These are phyloP conservation scores for Mucor plumbeus DNA, from an alignment of 371 early-diverging fungal genomes.

Conservation along the genomic window DNA sequence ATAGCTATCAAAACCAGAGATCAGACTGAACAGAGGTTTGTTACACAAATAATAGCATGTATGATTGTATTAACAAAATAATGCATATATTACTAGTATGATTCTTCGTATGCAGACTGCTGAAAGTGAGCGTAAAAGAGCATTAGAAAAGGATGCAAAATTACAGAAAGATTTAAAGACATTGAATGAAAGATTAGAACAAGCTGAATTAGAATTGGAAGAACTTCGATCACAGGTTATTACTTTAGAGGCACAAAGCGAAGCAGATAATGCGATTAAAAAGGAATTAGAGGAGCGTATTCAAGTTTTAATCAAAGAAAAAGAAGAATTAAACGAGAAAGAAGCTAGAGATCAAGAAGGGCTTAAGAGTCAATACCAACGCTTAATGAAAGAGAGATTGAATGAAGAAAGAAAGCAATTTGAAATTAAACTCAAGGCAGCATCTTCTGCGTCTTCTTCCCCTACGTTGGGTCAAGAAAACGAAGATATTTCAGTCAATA, in stretches of 20 bases:
- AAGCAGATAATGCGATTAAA: slow-evolving; percentile 29
- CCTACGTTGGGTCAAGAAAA: neutral
- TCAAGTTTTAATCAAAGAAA: slow-evolving; percentile 31
- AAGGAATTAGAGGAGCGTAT: slow-evolving; percentile 36
- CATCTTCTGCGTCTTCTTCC: slow-evolving; percentile 7
- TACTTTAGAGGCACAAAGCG: slow-evolving; percentile 28
- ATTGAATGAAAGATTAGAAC: slow-evolving; percentile 24
- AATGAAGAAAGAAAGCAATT: slow-evolving; percentile 47
- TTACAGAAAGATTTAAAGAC: slow-evolving; percentile 10
- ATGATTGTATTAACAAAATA: neutral
- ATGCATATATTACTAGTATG: slow-evolving; percentile 31
- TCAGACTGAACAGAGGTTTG: slow-evolving; percentile 62
- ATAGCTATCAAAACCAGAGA: slow-evolving; percentile 67
- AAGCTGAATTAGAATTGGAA: slow-evolving; percentile 33
- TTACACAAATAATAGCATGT: neutral
- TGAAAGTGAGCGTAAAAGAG: slow-evolving; percentile 44
- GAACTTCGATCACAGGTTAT: slow-evolving; percentile 33
- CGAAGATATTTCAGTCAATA: slow-evolving; percentile 2
- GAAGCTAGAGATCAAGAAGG: slow-evolving; percentile 45
- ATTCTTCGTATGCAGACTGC: slow-evolving; percentile 53
- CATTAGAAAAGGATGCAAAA: slow-evolving; percentile 28
- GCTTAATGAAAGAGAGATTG: slow-evolving; percentile 45
- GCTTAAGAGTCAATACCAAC: slow-evolving; percentile 50
- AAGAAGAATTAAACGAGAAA: slow-evolving; percentile 39
- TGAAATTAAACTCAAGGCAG: slow-evolving; percentile 34